Evolutionary conservation across 768 basidiomycete genomes (phyloP), one percentile per base, ranked within the genome.

Genomic region (Polyporus arcularius): DNA sequence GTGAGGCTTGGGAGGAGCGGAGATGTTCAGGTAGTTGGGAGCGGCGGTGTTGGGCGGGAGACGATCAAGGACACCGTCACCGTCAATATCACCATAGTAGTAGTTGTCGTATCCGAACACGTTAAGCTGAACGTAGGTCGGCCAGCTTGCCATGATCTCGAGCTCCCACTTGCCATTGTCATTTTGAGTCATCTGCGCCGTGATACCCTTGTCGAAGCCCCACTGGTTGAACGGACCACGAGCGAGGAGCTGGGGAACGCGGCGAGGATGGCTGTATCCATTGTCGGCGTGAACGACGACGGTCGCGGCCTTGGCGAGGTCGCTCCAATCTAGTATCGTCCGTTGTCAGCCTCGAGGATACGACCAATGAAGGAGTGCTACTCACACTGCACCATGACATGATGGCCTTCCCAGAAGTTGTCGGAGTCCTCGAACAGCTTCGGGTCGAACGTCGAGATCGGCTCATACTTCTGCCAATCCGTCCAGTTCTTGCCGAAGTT

Each of bases 211-310:
- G 76, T 97, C 95, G 71, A 86, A 94, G 57, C 95, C 95, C 93
- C 94, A 97, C 39, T 82, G 75, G 69, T 97, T 97, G 83, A 92
- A 97, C 0, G 88, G 86, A 50, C 95, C 95, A 66, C 95, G 89
- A 46, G 86, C 90, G 55, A 97, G 76, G 66, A 96, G 80, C 67
- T 95, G 93, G 28, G 95, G 95, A 31, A 92, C 88, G 28, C 93
- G 89, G 67, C 95, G 88, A 53, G 78, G 71, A 3, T 79, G 81
- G 8, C 71, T 72, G 71, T 83, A 91, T 45, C 80, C 81, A 58
- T 79, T 72, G 69, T 97, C 95, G 16, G 90, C 89, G 65, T 96
- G 94, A 11, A 93, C 76, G 39, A 92, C 85, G 45, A 85, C 80
- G 30, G 82, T 78, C 7, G 87, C 76, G 2, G 90, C 88, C 58